Percentiles rank a stretch among this genome's conserved stretches.
phyloP scores from a whole-genome alignment of 495 filamentous ascomycete genomes.

The Neurospora africana region DNA sequence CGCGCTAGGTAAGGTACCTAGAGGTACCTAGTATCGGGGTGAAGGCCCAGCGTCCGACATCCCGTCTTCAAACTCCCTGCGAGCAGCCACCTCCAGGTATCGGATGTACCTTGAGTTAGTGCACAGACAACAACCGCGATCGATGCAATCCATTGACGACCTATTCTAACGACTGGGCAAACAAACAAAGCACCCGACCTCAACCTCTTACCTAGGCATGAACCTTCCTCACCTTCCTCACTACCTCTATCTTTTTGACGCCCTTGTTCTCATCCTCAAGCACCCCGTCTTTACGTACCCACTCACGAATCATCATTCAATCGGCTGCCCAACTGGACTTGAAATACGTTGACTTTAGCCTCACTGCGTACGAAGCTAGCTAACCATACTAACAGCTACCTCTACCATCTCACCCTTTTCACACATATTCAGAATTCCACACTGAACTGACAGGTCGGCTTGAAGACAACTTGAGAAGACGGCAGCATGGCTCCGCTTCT shows the following conservation, averaged over 20 bases:
- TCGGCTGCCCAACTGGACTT: not conserved
- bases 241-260: not conserved
- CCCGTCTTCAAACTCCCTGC: not conserved
- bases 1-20: no score
- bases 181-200: not conserved
- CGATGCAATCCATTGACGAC: not conserved
- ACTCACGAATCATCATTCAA: not conserved
- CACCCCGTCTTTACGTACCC: not conserved
- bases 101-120: not conserved
- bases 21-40: no score
- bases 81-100: not conserved
- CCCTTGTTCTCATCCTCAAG: not conserved
- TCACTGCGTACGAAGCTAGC: not conserved
- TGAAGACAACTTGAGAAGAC: not conserved
- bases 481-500: conserved; percentile 40
- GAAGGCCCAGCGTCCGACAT: not conserved
- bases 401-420: not conserved
- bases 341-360: not conserved
- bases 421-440: not conserved
- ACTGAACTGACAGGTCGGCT: not conserved
- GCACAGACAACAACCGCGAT: not conserved
- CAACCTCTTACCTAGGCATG: not conserved
- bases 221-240: not conserved
- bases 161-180: not conserved
- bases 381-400: not conserved